A percentile compares a stretch with the other conserved stretches of the same genome.
These are phyloP conservation scores for Daldinia caldariorum DNA, from an alignment of 495 filamentous ascomycete genomes.

Conservation along the genomic window DNA sequence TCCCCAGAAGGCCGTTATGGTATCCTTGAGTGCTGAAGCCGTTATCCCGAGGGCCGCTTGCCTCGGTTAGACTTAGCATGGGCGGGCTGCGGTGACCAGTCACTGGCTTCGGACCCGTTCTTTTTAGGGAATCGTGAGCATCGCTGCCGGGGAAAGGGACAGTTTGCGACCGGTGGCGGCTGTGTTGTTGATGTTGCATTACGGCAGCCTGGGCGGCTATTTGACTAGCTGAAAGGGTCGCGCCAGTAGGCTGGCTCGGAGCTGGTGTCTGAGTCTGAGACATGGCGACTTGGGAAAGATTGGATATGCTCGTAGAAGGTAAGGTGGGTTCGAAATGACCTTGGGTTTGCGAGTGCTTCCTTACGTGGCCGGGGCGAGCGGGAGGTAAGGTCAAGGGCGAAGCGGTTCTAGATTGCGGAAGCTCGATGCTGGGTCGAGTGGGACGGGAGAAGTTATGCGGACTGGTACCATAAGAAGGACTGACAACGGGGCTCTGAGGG, in stretches of 20 bases:
- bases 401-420: conserved; percentile 52
- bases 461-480: conserved; percentile 49
- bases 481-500: conserved; percentile 46
- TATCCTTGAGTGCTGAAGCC: conserved; percentile 64
- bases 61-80: conserved; percentile 63
- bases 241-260: conserved; percentile 40
- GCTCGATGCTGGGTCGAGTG: conserved; percentile 51
- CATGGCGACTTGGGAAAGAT: conserved; percentile 60
- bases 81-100: conserved; percentile 65
- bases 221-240: conserved; percentile 71
- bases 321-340: conserved; percentile 90
- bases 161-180: conserved; percentile 77
- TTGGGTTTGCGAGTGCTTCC: conserved; percentile 75
- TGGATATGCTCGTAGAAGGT: conserved; percentile 70
- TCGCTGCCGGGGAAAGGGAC: conserved; percentile 60
- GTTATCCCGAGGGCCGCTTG: conserved; percentile 63
- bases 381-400: conserved; percentile 57
- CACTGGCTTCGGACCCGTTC: conserved; percentile 50
- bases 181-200: conserved; percentile 62
- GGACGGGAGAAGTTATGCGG: conserved; percentile 68
- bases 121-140: conserved; percentile 44
- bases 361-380: conserved; percentile 55
- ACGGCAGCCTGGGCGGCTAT: conserved; percentile 94
- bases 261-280: conserved; percentile 36
- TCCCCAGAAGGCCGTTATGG: conserved; percentile 75